Evolutionary conservation across 768 basidiomycete species (phyloP).

Genomic region (Mycena pura): DNA sequence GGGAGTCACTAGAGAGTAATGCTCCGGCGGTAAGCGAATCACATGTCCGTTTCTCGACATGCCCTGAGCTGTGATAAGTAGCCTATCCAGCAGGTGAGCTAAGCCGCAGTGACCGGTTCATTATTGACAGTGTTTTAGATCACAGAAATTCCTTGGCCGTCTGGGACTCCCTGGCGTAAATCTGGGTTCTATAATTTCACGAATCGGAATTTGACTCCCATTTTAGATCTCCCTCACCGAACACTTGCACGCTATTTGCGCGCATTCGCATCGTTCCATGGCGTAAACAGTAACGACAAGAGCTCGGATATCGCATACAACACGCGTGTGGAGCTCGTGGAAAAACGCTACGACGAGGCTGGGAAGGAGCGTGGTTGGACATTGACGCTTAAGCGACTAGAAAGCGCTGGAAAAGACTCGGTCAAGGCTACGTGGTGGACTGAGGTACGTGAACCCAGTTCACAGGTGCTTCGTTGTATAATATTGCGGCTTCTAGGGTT

Average conservation of each 20-base stretch:
- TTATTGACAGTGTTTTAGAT: slow-evolving; percentile 36
- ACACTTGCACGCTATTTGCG: slow-evolving; percentile 47
- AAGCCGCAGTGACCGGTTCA: background rate
- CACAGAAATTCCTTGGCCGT: slow-evolving; percentile 39
- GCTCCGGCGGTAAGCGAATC: slow-evolving; percentile 26
- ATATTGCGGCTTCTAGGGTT: slow-evolving; percentile 5
- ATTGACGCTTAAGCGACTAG: slow-evolving; percentile 41
- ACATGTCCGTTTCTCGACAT: background rate
- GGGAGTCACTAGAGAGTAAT: slow-evolving; percentile 29
- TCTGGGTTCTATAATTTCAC: background rate
- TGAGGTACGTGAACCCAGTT: slow-evolving; percentile 36
- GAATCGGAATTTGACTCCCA: slow-evolving; percentile 11
- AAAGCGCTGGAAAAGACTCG: background rate
- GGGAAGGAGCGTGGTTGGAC: slow-evolving; percentile 44
- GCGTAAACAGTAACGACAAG: slow-evolving; percentile 49
- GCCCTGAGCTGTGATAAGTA: background rate
- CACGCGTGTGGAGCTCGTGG: slow-evolving; percentile 54
- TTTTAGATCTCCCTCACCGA: slow-evolving; percentile 44
- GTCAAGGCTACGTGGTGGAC: slow-evolving; percentile 26
- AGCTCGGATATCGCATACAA: slow-evolving; percentile 49
- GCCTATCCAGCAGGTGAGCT: slow-evolving; percentile 28
- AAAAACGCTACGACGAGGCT: slow-evolving; percentile 42
- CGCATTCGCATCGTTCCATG: slow-evolving; percentile 48
- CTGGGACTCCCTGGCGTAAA: slow-evolving; percentile 43
- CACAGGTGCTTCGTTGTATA: slow-evolving; percentile 21